Percentiles rank a stretch among this genome's conserved stretches.
phyloP scores from a whole-genome alignment of 352 stramenopile genomes.

The Phytopythium chamaehyphon region DNA sequence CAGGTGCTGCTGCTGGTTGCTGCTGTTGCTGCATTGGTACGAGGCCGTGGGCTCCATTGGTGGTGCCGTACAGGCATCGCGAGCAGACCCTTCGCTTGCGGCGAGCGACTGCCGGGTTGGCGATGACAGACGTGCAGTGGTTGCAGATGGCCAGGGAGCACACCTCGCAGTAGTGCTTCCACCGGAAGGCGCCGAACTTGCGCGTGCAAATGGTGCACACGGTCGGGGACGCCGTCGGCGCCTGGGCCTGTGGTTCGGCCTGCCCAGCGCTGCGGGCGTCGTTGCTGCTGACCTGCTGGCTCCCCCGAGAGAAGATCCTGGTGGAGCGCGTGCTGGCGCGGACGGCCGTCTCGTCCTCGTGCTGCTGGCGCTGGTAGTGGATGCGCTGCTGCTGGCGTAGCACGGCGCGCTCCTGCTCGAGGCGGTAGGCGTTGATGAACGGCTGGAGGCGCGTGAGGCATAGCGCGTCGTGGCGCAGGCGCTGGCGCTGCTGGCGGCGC shows the following conservation, averaged over 20 bases:
- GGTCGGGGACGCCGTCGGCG: constrained; percentile 13
- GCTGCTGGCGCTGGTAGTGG: constrained; percentile 7
- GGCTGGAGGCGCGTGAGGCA: constrained; percentile 54
- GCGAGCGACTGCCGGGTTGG: constrained; percentile 39
- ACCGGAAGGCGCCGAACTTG: constrained; percentile 69
- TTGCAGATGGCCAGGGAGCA: constrained; percentile 60
- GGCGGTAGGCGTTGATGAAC: constrained; percentile 40
- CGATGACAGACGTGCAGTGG: constrained; percentile 55
- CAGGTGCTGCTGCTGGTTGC: constrained; percentile 13
- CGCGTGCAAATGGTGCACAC: constrained; percentile 55
- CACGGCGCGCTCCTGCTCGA: constrained; percentile 20
- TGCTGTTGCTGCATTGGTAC: background rate
- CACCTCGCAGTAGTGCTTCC: constrained; percentile 64
- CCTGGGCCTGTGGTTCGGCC: constrained; percentile 3
- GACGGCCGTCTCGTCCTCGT: constrained; percentile 8
- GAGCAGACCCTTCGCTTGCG: constrained; percentile 71
- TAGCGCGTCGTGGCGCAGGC: constrained; percentile 47
- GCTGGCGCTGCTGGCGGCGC: constrained; percentile 30
- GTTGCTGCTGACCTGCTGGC: constrained; percentile 4
- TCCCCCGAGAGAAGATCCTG: background rate
- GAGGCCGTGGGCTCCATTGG: constrained; percentile 10
- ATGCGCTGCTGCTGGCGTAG: constrained; percentile 5
- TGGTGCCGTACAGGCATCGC: constrained; percentile 54
- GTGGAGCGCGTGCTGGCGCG: constrained; percentile 1
- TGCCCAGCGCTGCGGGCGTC: constrained; percentile 10